These are phyloP conservation scores for Lupinus albus DNA, from an alignment of 306 rosid species.

Conservation along the genomic window DNA sequence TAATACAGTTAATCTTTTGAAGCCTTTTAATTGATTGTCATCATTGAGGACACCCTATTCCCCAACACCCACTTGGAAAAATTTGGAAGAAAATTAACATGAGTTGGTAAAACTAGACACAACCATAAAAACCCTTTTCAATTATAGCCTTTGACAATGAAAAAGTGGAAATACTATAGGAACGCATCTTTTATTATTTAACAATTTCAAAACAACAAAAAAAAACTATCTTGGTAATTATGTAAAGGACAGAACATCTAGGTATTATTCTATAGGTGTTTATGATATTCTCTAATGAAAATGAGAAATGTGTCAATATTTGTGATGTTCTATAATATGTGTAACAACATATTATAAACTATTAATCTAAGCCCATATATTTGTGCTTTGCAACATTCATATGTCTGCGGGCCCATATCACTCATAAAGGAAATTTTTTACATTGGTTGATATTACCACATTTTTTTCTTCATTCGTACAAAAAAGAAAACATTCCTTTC, in stretches of 20 bases:
- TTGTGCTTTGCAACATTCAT: neutral
- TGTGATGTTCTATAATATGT: too few species aligned
- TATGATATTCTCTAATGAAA: too few species aligned
- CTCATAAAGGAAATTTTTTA: too few species aligned
- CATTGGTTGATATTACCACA: too few species aligned
- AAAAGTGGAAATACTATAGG: slow-evolving; percentile 21
- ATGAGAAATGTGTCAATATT: too few species aligned
- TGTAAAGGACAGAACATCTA: too few species aligned
- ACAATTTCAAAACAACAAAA: neutral
- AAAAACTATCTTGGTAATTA: too few species aligned
- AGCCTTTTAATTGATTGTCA: slow-evolving; percentile 39
- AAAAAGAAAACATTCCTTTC: too few species aligned
- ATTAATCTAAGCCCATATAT: neutral
- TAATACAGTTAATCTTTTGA: slow-evolving; percentile 32
- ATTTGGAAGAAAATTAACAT: slow-evolving; percentile 14
- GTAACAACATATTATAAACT: too few species aligned
- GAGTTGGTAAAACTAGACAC: slow-evolving; percentile 26
- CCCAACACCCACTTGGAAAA: slow-evolving; percentile 27
- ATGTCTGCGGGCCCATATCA: neutral
- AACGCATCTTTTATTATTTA: slow-evolving; percentile 11
- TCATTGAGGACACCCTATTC: slow-evolving; percentile 46
- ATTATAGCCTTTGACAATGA: slow-evolving; percentile 39
- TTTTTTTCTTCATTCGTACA: too few species aligned
- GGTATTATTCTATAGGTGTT: too few species aligned
- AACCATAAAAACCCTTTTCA: slow-evolving; percentile 21